Evolutionary conservation across 225 moss, liverwort and hornwort genomes (phyloP), one percentile per base, ranked within the genome.

Genomic region (Ulota crispa): DNA sequence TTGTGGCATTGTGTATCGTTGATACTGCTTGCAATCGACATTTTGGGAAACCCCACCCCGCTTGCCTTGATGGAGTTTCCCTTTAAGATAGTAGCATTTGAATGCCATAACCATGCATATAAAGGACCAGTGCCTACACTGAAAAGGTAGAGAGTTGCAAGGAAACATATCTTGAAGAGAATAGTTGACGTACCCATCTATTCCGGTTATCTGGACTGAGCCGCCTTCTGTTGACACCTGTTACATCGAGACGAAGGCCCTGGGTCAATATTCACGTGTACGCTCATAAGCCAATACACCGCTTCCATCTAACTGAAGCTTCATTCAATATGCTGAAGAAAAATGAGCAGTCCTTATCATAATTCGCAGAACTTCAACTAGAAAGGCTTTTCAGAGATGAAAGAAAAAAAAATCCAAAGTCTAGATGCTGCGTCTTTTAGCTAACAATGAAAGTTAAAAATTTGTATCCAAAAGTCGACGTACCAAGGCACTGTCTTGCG

Each of bases 171-270:
- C 73, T 39, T 70, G 72, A 34, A 81, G 70, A 31, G 77, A 83
- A 42, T 20, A 72, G 73, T 62, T 72, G 57, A 65, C 89, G 81
- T 85, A 94, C 83, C 96, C 96, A 80, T 96, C 96, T 83, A 94
- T 83, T 60, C 96, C 96, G 39, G 82, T 79, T 67, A 96, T 89
- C 47, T 86, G 74, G 7, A 96, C 88, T 72, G 74, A 82, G 70
- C 96, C 96, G 83, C 92, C 89, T 76, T 85, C 78, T 63, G 89
- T 94, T 72, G 85, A 96, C 37, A 96, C 39, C 93, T 93, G 88
- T 64, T 70, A 61, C 65, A 67, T 64, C 81, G 76, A 70, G 47
- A 62, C 41, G 60, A 71, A 53, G 10, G 30, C 7, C 78, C 64
- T 73, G 26, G 8, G 30, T 81, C 60, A 75, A 42, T 61, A 60